These are phyloP conservation scores for Apiospora koreana DNA, from an alignment of 2,329 filamentous ascomycete genomes.

Conservation along the genomic window DNA sequence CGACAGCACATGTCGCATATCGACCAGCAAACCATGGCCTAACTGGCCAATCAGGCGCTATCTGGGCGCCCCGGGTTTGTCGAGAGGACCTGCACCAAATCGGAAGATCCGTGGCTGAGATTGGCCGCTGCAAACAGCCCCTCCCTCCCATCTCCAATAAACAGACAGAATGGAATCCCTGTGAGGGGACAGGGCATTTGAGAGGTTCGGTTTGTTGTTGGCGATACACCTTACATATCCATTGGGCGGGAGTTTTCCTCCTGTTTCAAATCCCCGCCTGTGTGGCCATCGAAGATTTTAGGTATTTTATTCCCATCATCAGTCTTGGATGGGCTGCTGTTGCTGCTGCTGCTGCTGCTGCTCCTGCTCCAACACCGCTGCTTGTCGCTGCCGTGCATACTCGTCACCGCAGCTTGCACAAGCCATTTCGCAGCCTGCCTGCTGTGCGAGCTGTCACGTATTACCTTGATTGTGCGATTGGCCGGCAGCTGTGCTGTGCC, in stretches of 20 bases:
- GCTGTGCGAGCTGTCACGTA: conserved; percentile 13
- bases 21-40: not conserved
- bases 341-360: no score
- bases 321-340: no score
- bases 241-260: not conserved
- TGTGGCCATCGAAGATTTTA: not conserved
- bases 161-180: not conserved
- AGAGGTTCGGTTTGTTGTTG: not conserved
- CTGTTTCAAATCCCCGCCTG: conserved; percentile 5
- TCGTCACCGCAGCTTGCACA: not conserved
- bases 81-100: not conserved
- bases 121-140: not conserved
- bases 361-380: not conserved
- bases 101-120: not conserved
- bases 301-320: no score
- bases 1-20: not conserved
- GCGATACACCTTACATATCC: conserved; percentile 1
- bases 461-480: conserved; percentile 10
- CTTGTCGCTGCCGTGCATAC: not conserved
- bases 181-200: not conserved
- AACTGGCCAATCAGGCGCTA: not conserved
- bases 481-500: not conserved
- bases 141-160: not conserved
- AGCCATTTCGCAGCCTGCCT: conserved; percentile 3
- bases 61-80: not conserved